Evolutionary conservation across 305 asterid genomes (phyloP).

Genomic region (Fraxinus sp.): DNA sequence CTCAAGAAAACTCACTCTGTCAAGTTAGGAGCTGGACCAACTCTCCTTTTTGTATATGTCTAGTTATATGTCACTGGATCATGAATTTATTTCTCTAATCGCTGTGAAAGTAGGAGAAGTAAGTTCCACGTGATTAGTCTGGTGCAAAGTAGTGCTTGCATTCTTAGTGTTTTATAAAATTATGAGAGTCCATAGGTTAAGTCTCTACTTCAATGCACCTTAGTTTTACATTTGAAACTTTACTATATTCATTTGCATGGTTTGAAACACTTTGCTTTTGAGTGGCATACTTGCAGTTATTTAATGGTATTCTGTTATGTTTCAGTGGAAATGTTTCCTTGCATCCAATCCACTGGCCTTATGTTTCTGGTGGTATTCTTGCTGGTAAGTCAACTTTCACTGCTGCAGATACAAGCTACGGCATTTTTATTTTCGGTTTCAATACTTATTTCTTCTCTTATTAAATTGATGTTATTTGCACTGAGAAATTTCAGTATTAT

Average conservation of each 20-base stretch:
- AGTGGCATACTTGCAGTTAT: conserved; percentile 7
- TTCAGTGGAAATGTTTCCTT: conserved; percentile 80
- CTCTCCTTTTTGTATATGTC: neutral
- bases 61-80: neutral
- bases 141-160: neutral
- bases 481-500: conserved; percentile 14
- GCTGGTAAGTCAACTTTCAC: conserved; percentile 61
- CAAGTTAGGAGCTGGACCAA: neutral
- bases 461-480: neutral
- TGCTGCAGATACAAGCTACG: neutral
- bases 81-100: neutral
- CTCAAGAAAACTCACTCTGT: neutral
- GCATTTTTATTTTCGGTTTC: conserved; percentile 4
- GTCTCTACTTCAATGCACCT: neutral
- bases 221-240: neutral
- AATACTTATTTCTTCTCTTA: neutral
- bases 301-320: conserved; percentile 23
- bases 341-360: conserved; percentile 44
- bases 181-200: neutral
- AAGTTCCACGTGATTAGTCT: neutral
- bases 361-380: conserved; percentile 90
- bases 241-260: neutral
- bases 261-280: neutral
- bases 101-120: neutral
- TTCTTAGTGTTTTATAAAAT: neutral